These are phyloP conservation scores for Phaffomyces antillensis DNA, from an alignment of 805 yeast species.

Conservation along the genomic window DNA sequence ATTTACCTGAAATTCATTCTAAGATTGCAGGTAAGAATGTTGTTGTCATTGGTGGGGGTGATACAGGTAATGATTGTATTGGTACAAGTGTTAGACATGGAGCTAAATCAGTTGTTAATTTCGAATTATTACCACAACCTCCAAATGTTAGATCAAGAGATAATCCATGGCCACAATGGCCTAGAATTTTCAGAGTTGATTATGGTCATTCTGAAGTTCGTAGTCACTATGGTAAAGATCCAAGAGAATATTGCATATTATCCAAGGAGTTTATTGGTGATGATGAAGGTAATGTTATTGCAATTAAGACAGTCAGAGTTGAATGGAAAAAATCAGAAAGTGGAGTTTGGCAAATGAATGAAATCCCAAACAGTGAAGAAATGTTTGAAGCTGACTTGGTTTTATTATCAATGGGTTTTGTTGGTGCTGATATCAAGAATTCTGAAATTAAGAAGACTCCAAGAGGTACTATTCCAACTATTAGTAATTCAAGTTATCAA, in stretches of 20 bases:
- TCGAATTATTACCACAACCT: conserved; percentile 91
- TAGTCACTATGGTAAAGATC: conserved; percentile 93
- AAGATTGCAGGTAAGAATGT: conserved; percentile 80
- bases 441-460: conserved; percentile 59
- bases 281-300: conserved; percentile 90
- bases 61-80: conserved; percentile 97
- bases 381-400: conserved; percentile 93
- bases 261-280: conserved; percentile 95
- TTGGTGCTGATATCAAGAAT: conserved; percentile 88
- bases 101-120: conserved; percentile 88
- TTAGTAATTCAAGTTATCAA: conserved; percentile 52
- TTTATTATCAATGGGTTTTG: conserved; percentile 92
- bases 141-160: conserved; percentile 80
- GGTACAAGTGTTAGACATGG: conserved; percentile 98
- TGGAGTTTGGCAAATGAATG: conserved; percentile 99
- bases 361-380: conserved; percentile 91
- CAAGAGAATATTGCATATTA: conserved; percentile 92
- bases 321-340: conserved; percentile 95
- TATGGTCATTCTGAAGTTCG: conserved; percentile 96
- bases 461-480: conserved; percentile 73
- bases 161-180: conserved; percentile 99
- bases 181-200: conserved; percentile 94
- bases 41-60: conserved; percentile 99
- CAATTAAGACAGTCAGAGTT: conserved; percentile 92
- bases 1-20: conserved; percentile 68